Evolutionary conservation across 2,329 filamentous ascomycete genomes (phyloP), one percentile per base, ranked within the genome.

Genomic region (Cercospora canescens): DNA sequence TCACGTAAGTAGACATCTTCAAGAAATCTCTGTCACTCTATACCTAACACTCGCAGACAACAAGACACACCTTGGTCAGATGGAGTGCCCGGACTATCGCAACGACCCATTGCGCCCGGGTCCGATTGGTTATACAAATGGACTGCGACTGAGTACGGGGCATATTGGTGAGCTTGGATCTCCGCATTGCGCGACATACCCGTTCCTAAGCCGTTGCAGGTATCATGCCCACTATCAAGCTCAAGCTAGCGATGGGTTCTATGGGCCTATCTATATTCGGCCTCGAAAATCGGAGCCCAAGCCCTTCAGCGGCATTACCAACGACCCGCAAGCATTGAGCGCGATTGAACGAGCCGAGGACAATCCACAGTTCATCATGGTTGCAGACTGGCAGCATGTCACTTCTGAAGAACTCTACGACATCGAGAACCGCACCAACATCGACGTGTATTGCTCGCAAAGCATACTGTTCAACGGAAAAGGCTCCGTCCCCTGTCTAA

Each of bases 51-150:
- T 11, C 1, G 12, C 32, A 66, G 64, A 37, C 65, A 67, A 54
- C 48, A 50, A 21, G 24, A 67, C 18, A 70, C 70, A 18, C 70
- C 70, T 45, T 72, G 70, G 70, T 66, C 69, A 4, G 70, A 72
- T 55, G 70, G 70, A 18, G 67, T 70, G 18, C 65, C 69, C 39
- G 70, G 70, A 6, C 48, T 72, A 3, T 66, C 69, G 11, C 70
- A 72, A 55, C 58, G 37, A 18, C 67, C 62, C 8, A 71, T 72
- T 75, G 30, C 34, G 7, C 65, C 67, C 18, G 67, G 65, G 14
- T 50, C 56, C 6, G 58, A 60, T n/a, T 69, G 48, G 39, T 48
- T 68, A 6, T 69, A 71, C 62, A 60, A 65, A 30, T 71, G 63
- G 60, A 66, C 54, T 12, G 69, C 69, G 5, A 60, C 14, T 12